phyloP scores from a whole-genome alignment of 2,329 filamentous ascomycete species.

The Blastomyces silverae region DNA sequence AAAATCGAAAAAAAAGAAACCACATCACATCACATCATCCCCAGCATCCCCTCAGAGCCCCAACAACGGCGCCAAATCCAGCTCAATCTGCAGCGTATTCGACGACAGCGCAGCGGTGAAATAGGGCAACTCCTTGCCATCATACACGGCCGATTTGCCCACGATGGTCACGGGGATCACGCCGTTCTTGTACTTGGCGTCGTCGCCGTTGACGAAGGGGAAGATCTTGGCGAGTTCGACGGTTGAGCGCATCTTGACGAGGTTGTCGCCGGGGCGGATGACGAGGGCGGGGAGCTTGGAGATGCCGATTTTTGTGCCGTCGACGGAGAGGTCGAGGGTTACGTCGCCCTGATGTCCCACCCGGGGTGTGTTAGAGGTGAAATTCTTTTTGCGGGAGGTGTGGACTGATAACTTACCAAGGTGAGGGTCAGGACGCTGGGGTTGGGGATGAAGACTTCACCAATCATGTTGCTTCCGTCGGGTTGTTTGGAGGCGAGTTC shows the following conservation, averaged over 20 bases:
- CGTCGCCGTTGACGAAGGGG: slow-evolving; percentile 25
- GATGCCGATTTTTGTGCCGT: slow-evolving; percentile 45
- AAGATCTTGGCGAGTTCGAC: slow-evolving; percentile 42
- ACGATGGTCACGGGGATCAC: slow-evolving; percentile 47
- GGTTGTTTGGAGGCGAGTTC: slow-evolving; percentile 34
- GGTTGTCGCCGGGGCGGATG: slow-evolving; percentile 51
- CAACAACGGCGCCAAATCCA: slow-evolving; percentile 36
- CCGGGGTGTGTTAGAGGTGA: neutral
- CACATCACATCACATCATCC: too few species aligned
- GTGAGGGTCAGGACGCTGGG: slow-evolving; percentile 52
- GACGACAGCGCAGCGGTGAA: slow-evolving; percentile 47
- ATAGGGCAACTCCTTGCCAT: slow-evolving; percentile 48
- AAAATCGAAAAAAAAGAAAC: slow-evolving; percentile 11
- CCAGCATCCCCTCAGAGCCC: neutral
- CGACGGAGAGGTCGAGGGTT: slow-evolving; percentile 48
- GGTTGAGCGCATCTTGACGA: slow-evolving; percentile 44
- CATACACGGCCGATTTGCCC: slow-evolving; percentile 44
- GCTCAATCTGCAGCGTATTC: slow-evolving; percentile 35
- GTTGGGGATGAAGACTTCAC: slow-evolving; percentile 52
- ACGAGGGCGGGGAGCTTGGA: slow-evolving; percentile 47
- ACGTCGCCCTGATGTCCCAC: slow-evolving; percentile 44
- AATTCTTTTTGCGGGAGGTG: neutral
- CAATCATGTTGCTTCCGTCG: slow-evolving; percentile 50
- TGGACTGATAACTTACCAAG: slow-evolving; percentile 35
- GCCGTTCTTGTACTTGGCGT: slow-evolving; percentile 40